Evolutionary conservation across 768 basidiomycete species (phyloP), one percentile per base, ranked within the genome.

Genomic region (Solioccasus polychromus): DNA sequence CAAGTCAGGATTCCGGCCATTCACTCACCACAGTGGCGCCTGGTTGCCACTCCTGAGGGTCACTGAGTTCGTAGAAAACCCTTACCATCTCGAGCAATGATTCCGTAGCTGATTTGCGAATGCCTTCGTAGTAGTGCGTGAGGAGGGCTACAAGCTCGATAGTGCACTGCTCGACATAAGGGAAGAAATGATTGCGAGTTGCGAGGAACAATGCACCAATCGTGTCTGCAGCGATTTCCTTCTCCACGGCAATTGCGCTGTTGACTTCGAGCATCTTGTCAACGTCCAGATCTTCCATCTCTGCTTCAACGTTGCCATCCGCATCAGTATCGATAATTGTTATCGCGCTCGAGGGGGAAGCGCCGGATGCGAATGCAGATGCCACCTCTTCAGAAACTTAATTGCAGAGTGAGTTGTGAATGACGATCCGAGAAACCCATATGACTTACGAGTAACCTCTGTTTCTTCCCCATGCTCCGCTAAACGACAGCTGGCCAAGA

Each of bases 151-250:
- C 75, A 41, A 99, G 82, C 58, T 87, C 85, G 41, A 91, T 70
- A 36, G 88, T 82, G 56, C 79, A 85, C 51, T 77, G 71, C 70
- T 97, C 93, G 51, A 98, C 82, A 61, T 79, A 98, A 4, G 92
- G 92, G 57, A 97, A 74, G 83, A 95, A 98, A 59, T 90, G 85
- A 37, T 66, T 68, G 57, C 83, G 81, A 24, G 90, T 92, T 10
- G 88, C 78, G 24, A 80, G 75, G 63, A 98, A 98, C 51, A 99
- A 69, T 28, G 88, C 85, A 50, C 95, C 93, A 53, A 98, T 85
- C 5, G 94, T 92, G 63, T 98, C 94, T 20, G 92, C 92, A 18
- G 96, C 94, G 49, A 97, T 96, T 74, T 99, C 96, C 70, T 99
- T 99, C 76, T 99, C 96, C 45, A 98, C 92, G 34, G 94, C 94